Evolutionary conservation across 129 eudicot species (phyloP).

Genomic region (Flaveria linearis): DNA sequence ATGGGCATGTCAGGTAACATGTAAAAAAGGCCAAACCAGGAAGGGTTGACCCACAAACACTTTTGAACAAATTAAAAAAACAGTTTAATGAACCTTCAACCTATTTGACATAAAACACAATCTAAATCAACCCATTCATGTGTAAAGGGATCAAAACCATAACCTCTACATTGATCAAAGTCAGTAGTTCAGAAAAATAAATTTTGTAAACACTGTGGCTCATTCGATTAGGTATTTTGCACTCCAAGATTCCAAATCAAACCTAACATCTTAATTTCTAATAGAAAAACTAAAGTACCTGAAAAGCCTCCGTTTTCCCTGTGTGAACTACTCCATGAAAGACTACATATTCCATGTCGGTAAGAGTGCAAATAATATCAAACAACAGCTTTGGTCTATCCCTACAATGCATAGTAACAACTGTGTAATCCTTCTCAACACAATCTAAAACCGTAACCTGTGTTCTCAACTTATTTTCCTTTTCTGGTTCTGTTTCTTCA

Average conservation of each 20-base stretch:
- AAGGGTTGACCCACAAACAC: neutral
- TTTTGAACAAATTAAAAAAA: neutral
- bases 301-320: slow-evolving; percentile 78
- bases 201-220: neutral
- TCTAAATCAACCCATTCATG: neutral
- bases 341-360: slow-evolving; percentile 95
- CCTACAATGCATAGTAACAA: slow-evolving; percentile 74
- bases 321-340: slow-evolving; percentile 94
- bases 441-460: slow-evolving; percentile 63
- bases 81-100: neutral
- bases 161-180: neutral
- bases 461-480: slow-evolving; percentile 45
- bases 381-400: slow-evolving; percentile 91
- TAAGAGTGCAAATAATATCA: slow-evolving; percentile 79
- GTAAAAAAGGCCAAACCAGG: neutral
- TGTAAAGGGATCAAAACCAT: neutral
- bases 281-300: slow-evolving; percentile 42
- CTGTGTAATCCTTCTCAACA: slow-evolving; percentile 74
- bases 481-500: slow-evolving; percentile 36
- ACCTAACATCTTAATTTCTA: neutral
- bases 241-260: neutral
- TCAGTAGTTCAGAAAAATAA: neutral
- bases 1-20: neutral
- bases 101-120: neutral
- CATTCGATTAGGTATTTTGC: neutral